phyloP scores from a whole-genome alignment of 148 eudicot species.

The Vaccinium vitisidaea region DNA sequence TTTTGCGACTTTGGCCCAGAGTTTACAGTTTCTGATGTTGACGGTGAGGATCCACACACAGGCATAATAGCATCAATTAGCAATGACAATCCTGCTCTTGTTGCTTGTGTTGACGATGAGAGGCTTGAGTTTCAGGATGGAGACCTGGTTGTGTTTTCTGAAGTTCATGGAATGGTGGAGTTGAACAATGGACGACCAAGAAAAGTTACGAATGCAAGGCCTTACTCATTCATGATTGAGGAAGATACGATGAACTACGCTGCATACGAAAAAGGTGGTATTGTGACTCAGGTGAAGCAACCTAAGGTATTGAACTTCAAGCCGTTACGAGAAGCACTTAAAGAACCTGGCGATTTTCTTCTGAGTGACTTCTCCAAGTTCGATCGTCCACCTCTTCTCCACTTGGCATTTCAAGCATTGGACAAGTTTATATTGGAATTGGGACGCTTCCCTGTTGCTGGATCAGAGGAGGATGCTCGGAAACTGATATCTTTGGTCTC shows the following conservation, averaged over 20 bases:
- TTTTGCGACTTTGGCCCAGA: conserved; percentile 78
- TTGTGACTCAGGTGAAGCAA: conserved; percentile 67
- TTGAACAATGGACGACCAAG: conserved; percentile 72
- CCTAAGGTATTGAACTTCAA: conserved; percentile 62
- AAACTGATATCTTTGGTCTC: conserved; percentile 53
- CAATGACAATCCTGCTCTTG: conserved; percentile 62
- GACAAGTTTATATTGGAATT: conserved; percentile 50
- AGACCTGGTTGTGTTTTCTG: conserved; percentile 69
- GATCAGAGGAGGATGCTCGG: conserved; percentile 71
- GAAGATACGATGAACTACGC: conserved; percentile 62
- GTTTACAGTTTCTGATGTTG: conserved; percentile 68
- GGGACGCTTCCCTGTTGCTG: conserved; percentile 61
- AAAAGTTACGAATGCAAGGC: conserved; percentile 55
- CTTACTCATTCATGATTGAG: conserved; percentile 66
- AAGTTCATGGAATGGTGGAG: conserved; percentile 69
- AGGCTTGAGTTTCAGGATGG: conserved; percentile 79
- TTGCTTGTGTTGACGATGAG: conserved; percentile 76
- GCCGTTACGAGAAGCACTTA: conserved; percentile 63
- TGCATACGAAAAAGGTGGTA: conserved; percentile 61
- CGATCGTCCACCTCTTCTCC: conserved; percentile 66
- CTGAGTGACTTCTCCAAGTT: conserved; percentile 71
- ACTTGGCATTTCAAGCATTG: conserved; percentile 71
- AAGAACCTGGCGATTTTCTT: conserved; percentile 66
- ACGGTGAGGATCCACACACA: conserved; percentile 75
- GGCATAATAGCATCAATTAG: conserved; percentile 80